phyloP scores from a whole-genome alignment of 1,284 basidiomycete genomes.

The Mycena citricolor region DNA sequence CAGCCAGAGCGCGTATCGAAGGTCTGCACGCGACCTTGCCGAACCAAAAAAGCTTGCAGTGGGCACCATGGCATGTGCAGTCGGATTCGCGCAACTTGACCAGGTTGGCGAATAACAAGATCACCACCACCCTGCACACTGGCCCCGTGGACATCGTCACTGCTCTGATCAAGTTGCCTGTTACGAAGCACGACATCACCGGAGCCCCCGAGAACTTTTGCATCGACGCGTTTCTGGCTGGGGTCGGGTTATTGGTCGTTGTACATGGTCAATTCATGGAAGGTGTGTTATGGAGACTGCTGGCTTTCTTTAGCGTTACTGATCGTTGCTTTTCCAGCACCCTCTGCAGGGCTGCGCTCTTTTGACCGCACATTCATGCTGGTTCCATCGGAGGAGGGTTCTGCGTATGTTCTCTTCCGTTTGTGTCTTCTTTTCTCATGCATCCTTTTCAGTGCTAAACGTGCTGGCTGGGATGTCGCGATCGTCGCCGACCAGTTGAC shows the following conservation, averaged over 20 bases:
- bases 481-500: slow-evolving; percentile 89
- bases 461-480: slow-evolving; percentile 85
- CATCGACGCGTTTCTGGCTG: slow-evolving; percentile 85
- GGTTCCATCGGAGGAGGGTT: slow-evolving; percentile 76
- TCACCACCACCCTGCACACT: slow-evolving; percentile 70
- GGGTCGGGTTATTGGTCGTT: slow-evolving; percentile 74
- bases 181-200: slow-evolving; percentile 78
- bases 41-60: slow-evolving; percentile 78
- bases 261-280: slow-evolving; percentile 94
- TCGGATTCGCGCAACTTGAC: slow-evolving; percentile 78
- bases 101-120: slow-evolving; percentile 63
- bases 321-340: slow-evolving; percentile 41
- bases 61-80: slow-evolving; percentile 68
- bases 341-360: slow-evolving; percentile 73
- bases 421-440: slow-evolving; percentile 13
- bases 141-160: slow-evolving; percentile 70
- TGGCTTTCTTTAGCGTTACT: slow-evolving; percentile 7
- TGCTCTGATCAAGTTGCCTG: slow-evolving; percentile 65
- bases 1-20: slow-evolving; percentile 66
- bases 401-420: slow-evolving; percentile 58
- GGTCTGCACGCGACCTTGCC: slow-evolving; percentile 68
- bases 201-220: slow-evolving; percentile 79
- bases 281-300: slow-evolving; percentile 56
- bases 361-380: slow-evolving; percentile 94
- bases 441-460: slow-evolving; percentile 58